A percentile compares a stretch with the other conserved stretches of the same genome.
phyloP scores from a whole-genome alignment of 148 eudicot genomes.

The Suaeda aralocaspica region DNA sequence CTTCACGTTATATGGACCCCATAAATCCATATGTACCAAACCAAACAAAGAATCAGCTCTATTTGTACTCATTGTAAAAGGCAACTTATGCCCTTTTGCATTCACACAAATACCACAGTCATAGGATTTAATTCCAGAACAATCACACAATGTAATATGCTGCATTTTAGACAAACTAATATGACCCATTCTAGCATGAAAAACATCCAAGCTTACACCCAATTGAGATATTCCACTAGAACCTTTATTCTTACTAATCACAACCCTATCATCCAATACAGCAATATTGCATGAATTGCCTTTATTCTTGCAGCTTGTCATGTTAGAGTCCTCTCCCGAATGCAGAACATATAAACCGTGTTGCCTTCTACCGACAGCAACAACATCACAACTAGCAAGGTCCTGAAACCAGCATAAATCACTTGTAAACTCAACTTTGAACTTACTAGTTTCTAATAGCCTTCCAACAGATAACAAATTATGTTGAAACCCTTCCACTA shows the following conservation, averaged over 20 bases:
- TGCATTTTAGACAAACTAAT: neutral
- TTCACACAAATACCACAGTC: neutral
- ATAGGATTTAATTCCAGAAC: too few relatives aligned
- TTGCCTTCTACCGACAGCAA: neutral
- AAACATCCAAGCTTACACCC: neutral
- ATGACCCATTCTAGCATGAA: neutral
- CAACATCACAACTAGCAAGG: neutral
- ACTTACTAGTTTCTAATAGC: neutral
- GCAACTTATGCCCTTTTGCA: neutral
- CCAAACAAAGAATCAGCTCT: neutral
- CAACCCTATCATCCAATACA: neutral
- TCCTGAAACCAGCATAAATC: neutral
- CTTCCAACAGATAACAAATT: neutral
- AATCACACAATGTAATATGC: neutral
- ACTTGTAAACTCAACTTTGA: neutral
- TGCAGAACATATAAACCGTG: neutral
- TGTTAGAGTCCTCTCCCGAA: too few relatives aligned
- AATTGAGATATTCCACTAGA: accelerated
- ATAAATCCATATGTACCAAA: neutral
- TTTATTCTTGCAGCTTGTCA: too few relatives aligned
- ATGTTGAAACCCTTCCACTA: neutral
- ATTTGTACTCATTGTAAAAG: neutral
- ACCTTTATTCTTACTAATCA: neutral
- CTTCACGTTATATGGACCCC: neutral
- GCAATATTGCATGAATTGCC: neutral